A percentile compares a stretch with the other conserved stretches of the same genome.
These are phyloP conservation scores for Fusarium scirpi DNA, from an alignment of 2,329 filamentous ascomycete species.

Conservation along the genomic window DNA sequence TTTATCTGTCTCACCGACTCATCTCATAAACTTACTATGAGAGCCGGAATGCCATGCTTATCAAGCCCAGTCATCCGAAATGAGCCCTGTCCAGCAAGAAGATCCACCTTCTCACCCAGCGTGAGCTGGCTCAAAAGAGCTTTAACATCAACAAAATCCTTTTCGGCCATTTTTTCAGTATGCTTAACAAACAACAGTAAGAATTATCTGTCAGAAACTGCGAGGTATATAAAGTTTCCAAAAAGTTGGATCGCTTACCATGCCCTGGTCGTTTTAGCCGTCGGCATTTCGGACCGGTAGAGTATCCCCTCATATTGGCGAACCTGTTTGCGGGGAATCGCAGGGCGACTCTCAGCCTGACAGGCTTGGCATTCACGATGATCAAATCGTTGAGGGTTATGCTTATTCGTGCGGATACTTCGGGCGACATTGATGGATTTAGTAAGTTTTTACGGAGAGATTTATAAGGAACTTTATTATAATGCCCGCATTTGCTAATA, in stretches of 20 bases:
- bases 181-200: neutral
- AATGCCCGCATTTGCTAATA: neutral
- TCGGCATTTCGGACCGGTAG: slow-evolving; percentile 33
- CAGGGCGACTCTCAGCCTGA: slow-evolving; percentile 7
- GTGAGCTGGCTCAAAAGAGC: slow-evolving; percentile 29
- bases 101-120: slow-evolving; percentile 39
- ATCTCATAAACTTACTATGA: slow-evolving; percentile 25
- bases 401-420: neutral
- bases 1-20: fast-evolving
- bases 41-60: slow-evolving; percentile 24
- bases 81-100: slow-evolving; percentile 40
- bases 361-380: slow-evolving; percentile 20
- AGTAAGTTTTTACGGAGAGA: neutral
- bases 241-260: neutral
- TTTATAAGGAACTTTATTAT: neutral
- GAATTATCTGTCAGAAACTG: neutral
- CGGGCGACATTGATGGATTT: neutral
- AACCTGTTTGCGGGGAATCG: slow-evolving; percentile 5
- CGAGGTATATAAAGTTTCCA: neutral
- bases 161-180: slow-evolving; percentile 1
- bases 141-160: slow-evolving; percentile 22
- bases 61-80: slow-evolving; percentile 37
- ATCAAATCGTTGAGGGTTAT: neutral
- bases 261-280: slow-evolving; percentile 21
- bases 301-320: slow-evolving; percentile 7